phyloP scores from a whole-genome alignment of 2,329 filamentous ascomycete species.

The Penicillium sp. region DNA sequence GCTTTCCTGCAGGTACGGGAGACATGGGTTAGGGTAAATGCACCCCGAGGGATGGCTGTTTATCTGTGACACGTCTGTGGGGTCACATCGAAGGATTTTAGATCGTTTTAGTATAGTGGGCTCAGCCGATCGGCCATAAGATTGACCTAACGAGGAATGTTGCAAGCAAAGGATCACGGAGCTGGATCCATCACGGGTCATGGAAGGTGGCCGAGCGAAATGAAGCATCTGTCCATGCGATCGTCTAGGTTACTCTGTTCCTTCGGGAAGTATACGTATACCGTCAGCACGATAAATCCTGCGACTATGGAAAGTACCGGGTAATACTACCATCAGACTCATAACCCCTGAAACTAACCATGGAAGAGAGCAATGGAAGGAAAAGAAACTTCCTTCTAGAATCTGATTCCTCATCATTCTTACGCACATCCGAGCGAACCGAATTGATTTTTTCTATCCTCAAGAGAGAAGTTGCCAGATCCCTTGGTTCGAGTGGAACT shows the following conservation, averaged over 20 bases:
- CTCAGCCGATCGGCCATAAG: neutral
- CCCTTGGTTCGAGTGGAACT: neutral
- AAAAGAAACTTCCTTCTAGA: neutral
- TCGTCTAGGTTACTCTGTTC: too few relatives aligned
- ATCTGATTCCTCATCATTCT: neutral
- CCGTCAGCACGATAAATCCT: too few relatives aligned
- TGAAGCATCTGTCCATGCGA: neutral
- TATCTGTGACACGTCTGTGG: conserved; percentile 11
- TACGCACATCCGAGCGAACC: neutral
- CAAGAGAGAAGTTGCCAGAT: neutral
- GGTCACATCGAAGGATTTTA: conserved; percentile 13
- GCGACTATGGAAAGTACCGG: neutral
- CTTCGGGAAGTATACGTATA: too few relatives aligned
- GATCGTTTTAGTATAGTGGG: neutral
- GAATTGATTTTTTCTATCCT: neutral
- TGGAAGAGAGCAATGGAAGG: neutral
- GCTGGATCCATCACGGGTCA: neutral
- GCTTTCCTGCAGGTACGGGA: neutral
- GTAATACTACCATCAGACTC: neutral
- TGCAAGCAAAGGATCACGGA: neutral
- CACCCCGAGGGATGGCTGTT: neutral
- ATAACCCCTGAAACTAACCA: neutral
- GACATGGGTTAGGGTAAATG: neutral
- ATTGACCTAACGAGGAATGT: conserved; percentile 8
- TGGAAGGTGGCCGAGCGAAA: neutral